phyloP scores from a whole-genome alignment of 345 rosid genomes.

The Arabis alpina region DNA sequence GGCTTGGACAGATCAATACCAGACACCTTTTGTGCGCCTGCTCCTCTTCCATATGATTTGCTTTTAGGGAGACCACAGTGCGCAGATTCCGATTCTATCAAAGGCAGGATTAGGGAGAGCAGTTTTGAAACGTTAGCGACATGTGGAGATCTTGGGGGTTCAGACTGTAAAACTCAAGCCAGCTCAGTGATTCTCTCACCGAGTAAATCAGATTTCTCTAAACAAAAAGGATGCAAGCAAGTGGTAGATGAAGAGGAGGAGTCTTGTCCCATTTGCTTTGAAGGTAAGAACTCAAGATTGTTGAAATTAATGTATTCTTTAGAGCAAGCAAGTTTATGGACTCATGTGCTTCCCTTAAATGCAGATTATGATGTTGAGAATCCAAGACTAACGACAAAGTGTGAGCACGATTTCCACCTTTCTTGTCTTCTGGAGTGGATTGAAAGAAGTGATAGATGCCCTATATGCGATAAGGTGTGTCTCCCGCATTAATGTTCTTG shows the following conservation, averaged over 20 bases:
- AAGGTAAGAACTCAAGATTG: constrained; percentile 51
- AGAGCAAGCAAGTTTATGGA: background rate
- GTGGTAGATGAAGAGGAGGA: constrained; percentile 77
- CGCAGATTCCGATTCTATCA: constrained; percentile 35
- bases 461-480: constrained; percentile 87
- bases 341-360: constrained; percentile 17
- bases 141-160: constrained; percentile 42
- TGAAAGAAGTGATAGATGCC: constrained; percentile 90
- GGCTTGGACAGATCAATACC: constrained; percentile 65
- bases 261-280: constrained; percentile 84
- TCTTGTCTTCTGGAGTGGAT: constrained; percentile 91
- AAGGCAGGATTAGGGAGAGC: constrained; percentile 45
- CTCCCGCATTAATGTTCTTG: too few relatives aligned
- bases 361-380: constrained; percentile 84
- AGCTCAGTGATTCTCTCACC: constrained; percentile 54
- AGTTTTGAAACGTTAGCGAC: constrained; percentile 49
- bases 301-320: background rate
- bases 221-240: constrained; percentile 25
- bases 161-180: constrained; percentile 55
- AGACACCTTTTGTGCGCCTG: constrained; percentile 70
- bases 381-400: constrained; percentile 76
- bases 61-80: constrained; percentile 53
- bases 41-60: constrained; percentile 75
- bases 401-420: constrained; percentile 88
- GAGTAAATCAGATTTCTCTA: constrained; percentile 52